A percentile compares a stretch with the other conserved stretches of the same genome.
Conservation (phyloP, 306 rosid species). For the Prunus kanzakura region DNA sequence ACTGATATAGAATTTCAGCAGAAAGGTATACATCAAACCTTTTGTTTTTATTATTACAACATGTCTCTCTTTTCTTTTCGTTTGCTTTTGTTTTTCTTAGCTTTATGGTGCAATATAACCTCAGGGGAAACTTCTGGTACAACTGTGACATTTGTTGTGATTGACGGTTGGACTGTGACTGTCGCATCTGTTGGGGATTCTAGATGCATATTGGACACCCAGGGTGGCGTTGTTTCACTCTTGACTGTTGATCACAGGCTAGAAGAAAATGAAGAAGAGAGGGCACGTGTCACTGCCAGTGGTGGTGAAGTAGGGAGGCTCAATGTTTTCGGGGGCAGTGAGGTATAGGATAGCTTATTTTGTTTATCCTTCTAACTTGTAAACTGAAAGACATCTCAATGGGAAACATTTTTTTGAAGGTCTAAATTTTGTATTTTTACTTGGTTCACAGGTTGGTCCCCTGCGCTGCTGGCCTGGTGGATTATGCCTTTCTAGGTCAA, state of each 20-base stretch:
- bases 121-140: constrained; percentile 99
- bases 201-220: constrained; percentile 91
- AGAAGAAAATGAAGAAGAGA: constrained; percentile 94
- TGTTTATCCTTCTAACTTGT: constrained; percentile 13
- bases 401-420: neutral
- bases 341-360: constrained; percentile 44
- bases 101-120: constrained; percentile 16
- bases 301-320: constrained; percentile 99
- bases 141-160: constrained; percentile 88
- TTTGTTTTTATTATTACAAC: neutral
- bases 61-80: neutral
- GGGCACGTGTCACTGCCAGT: constrained; percentile 97
- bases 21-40: constrained; percentile 44
- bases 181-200: constrained; percentile 99
- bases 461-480: constrained; percentile 99
- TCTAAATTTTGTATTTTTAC: constrained; percentile 2
- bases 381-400: constrained; percentile 2
- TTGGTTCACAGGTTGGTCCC: constrained; percentile 74
- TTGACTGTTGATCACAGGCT: constrained; percentile 95
- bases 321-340: constrained; percentile 87
- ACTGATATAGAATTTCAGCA: constrained; percentile 98
- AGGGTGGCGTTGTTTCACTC: constrained; percentile 90
- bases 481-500: constrained; percentile 94
- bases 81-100: constrained; percentile 11
- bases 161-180: constrained; percentile 96